phyloP scores from a whole-genome alignment of 129 eudicot genomes.

The Flaveria trinervia region DNA sequence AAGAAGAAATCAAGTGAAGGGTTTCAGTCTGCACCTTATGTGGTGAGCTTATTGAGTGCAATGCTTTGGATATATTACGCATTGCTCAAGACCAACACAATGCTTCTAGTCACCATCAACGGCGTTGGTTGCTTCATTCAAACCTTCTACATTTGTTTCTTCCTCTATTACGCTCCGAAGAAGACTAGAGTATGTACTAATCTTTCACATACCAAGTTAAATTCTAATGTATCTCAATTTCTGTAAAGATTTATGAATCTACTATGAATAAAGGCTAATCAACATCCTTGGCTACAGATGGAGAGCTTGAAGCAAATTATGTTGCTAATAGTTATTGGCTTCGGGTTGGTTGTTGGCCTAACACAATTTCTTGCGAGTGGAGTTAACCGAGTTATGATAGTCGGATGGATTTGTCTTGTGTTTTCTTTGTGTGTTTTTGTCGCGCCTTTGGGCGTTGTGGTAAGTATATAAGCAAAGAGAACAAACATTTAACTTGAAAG shows the following conservation, averaged over 20 bases:
- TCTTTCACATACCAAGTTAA: not conserved
- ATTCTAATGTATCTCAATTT: not conserved
- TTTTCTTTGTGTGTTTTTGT: conserved; percentile 69
- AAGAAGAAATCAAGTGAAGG: conserved; percentile 12
- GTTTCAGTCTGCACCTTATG: conserved; percentile 58
- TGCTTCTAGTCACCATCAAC: conserved; percentile 69
- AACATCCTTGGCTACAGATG: conserved; percentile 41
- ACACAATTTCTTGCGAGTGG: conserved; percentile 49
- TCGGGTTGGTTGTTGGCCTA: conserved; percentile 50
- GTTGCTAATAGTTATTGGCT: conserved; percentile 45
- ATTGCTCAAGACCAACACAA: conserved; percentile 34
- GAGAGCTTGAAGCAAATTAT: conserved; percentile 48
- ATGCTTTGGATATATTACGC: conserved; percentile 53
- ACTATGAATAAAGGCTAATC: not conserved
- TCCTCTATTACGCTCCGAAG: not conserved
- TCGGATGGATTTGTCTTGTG: conserved; percentile 83
- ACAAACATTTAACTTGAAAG: not conserved
- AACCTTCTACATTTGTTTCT: conserved; percentile 30
- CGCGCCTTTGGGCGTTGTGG: conserved; percentile 73
- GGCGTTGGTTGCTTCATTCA: conserved; percentile 60
- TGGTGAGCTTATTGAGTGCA: conserved; percentile 64
- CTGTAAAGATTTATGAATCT: not conserved
- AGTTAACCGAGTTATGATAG: conserved; percentile 42
- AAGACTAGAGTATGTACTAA: conserved; percentile 23
- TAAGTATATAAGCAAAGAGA: conserved; percentile 28